Evolutionary conservation across 306 rosid genomes (phyloP), one percentile per base, ranked within the genome.

Genomic region (Ormosia emarginata): DNA sequence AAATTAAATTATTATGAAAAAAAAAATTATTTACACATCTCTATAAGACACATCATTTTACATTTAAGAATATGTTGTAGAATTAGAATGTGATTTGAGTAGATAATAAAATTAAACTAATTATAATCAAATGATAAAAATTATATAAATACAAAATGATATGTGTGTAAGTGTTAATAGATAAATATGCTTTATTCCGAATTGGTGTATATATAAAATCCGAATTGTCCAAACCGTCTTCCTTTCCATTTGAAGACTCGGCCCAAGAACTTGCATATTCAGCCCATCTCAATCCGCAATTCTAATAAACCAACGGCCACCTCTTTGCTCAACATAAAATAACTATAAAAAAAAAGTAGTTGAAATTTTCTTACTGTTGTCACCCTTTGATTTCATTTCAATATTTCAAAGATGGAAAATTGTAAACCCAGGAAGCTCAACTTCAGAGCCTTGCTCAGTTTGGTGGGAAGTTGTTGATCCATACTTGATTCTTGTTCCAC

Each of bases 381-480:
- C 7, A 71, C 34, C 13, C 18, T 62, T 84, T 43, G 73, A 30
- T 53, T 53, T 53, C 30, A 47, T 24, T 24, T 24, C 24, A 24
- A 24, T 24, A 24, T 58, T 64, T 11, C 1, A 29, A 71, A 79
- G 29, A 65, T 79, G 85, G 30, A 30, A 66, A 67, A 14, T 47
- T 70, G 59, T 67, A 65, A 85, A 90, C 79, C 77, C 88, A 79
- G 88, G 71, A 82, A 82, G 56, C 75, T 62, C 75, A 50, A 49
- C 15, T 32, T 39, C 79, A 56, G 78, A 44, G 34, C 47, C 57
- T 77, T 77, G 34, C 68, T 43, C 78, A 44, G 90, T 77, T 90
- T 76, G 93, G 91, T 88, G 86, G 33, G 68, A 71, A 49, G 91
- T 80, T 29, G 84, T 67, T 85, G 71, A 84, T 88, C 76, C 39